Evolutionary conservation across 805 yeast genomes (phyloP).

Genomic region (Yarrowia yakushimensis): DNA sequence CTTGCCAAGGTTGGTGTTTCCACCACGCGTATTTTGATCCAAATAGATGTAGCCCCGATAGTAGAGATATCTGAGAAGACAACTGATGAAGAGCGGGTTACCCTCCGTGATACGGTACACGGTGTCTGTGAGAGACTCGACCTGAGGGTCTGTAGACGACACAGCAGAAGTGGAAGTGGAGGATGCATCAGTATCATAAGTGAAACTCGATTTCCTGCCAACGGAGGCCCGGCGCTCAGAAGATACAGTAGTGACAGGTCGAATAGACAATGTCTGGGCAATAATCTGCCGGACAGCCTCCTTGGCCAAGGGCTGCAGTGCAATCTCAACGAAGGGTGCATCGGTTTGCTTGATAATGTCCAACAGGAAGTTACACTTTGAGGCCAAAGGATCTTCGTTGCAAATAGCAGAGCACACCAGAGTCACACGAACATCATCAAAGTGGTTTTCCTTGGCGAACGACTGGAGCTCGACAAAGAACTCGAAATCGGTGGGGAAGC

Average conservation of each 20-base stretch:
- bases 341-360: constrained; percentile 20
- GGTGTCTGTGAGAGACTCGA: constrained; percentile 29
- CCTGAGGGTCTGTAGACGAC: constrained; percentile 19
- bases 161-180: background rate
- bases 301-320: constrained; percentile 28
- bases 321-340: constrained; percentile 29
- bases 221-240: constrained; percentile 1
- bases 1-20: constrained; percentile 22
- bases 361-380: constrained; percentile 20
- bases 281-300: constrained; percentile 30
- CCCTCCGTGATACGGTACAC: constrained; percentile 32
- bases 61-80: constrained; percentile 29
- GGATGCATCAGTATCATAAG: constrained; percentile 1
- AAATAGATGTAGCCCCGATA: constrained; percentile 28
- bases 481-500: constrained; percentile 37
- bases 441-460: constrained; percentile 34
- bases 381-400: constrained; percentile 17
- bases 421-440: constrained; percentile 32
- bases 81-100: constrained; percentile 30
- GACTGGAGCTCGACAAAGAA: constrained; percentile 34
- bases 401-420: constrained; percentile 34
- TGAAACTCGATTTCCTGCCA: constrained; percentile 12
- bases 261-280: constrained; percentile 28
- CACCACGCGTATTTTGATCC: constrained; percentile 21
- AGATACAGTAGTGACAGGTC: background rate